Conservation (phyloP, 805 yeast species). For the Lipomyces sp. region DNA sequence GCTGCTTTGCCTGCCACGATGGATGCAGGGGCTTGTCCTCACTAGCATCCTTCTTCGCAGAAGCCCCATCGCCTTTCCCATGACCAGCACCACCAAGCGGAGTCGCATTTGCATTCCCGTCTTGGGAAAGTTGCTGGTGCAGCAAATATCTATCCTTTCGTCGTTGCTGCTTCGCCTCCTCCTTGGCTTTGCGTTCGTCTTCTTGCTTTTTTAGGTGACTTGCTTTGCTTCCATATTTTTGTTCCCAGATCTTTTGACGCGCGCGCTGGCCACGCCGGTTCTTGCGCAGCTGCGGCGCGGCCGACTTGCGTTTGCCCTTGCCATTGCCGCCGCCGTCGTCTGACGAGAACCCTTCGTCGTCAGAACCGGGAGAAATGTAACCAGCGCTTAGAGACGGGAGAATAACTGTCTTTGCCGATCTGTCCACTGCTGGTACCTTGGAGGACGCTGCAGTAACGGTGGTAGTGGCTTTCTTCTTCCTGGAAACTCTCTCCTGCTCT, state of each 20-base stretch:
- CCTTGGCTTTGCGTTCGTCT: slow-evolving; percentile 51
- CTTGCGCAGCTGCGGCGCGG: slow-evolving; percentile 48
- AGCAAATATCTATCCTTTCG: slow-evolving; percentile 11
- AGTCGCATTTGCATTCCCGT: slow-evolving; percentile 6
- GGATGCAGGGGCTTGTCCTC: slow-evolving; percentile 63
- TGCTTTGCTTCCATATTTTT: slow-evolving; percentile 80
- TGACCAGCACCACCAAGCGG: slow-evolving; percentile 8
- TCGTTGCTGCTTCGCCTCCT: slow-evolving; percentile 52
- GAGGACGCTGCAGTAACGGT: background rate
- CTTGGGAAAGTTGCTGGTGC: slow-evolving; percentile 3
- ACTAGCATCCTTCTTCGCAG: background rate
- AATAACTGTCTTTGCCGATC: slow-evolving; percentile 26
- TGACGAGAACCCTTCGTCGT: slow-evolving; percentile 40
- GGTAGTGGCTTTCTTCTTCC: background rate
- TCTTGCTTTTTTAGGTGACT: slow-evolving; percentile 70
- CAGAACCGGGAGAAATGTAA: slow-evolving; percentile 78
- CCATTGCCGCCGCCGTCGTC: slow-evolving; percentile 21
- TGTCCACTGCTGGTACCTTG: slow-evolving; percentile 29
- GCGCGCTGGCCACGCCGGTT: slow-evolving; percentile 97
- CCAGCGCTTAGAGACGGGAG: slow-evolving; percentile 77
- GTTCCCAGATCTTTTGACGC: slow-evolving; percentile 93
- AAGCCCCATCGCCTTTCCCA: too few relatives aligned
- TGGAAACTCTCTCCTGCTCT: too few relatives aligned
- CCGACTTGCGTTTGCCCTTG: slow-evolving; percentile 23
- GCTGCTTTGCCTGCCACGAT: slow-evolving; percentile 93